Evolutionary conservation across 129 eudicot genomes (phyloP), one percentile per base, ranked within the genome.

Genomic region (Apium graveolens): DNA sequence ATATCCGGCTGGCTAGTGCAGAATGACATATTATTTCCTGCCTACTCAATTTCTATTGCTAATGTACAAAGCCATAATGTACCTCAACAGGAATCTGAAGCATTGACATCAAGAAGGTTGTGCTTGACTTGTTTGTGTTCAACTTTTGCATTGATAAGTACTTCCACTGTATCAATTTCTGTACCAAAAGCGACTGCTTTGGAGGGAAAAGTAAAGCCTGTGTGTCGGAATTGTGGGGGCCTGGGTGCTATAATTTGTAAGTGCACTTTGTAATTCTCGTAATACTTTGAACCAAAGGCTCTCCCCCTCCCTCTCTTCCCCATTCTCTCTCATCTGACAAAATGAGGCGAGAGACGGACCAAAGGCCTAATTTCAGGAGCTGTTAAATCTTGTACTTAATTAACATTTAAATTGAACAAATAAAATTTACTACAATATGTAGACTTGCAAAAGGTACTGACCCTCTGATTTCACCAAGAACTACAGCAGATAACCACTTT

Each of bases 191-290:
- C 97, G 76, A 63, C 81, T 35, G 84, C 88, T 77, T 31, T 82
- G 63, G 96, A 90, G 69, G 83, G 76, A 44, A 85, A 84, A 73
- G 92, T 83, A 75, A 87, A 85, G 73, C 83, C 97, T 13, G 90
- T 78, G 14, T 95, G 98, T 81, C 91, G 98, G 70, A 95, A 95
- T 80, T 95, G 98, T 80, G 72, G 80, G 53, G 98, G 98, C 37
- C 88, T 93, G 82, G 98, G 98, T 78, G 98, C 98, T 76, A 80
- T 95, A 32, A 91, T 95, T 63, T 95, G 98, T 95, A 84, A 88
- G 98, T 91, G 32, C 55, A 44, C 4, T 12, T 5, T 27, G n/a
- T 31, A 20, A 44, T 32, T 26, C 57, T 49, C 9, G 7, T 49
- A 32, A 7, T 46, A 12, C 11, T 13, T 48, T n/a, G n/a, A n/a